These are phyloP conservation scores for Sclerotinia sclerotiorum DNA, from an alignment of 2,329 filamentous ascomycete species.

Conservation along the genomic window DNA sequence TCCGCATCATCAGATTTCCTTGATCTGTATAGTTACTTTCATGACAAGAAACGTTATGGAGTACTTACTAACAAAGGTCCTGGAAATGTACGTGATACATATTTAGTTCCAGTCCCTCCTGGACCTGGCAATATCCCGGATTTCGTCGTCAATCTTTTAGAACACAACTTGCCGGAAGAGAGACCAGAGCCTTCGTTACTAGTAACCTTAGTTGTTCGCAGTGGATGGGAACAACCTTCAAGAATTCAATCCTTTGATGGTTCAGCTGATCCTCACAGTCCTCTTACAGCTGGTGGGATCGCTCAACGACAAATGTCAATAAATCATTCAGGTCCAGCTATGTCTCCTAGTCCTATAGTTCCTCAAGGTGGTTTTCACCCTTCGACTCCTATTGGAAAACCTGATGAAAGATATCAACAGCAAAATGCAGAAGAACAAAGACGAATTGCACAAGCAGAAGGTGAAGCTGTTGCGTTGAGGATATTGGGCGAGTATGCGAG, in stretches of 20 bases:
- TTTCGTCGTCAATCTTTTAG: slow-evolving; percentile 84
- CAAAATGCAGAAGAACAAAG: slow-evolving; percentile 42
- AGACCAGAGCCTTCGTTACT: slow-evolving; percentile 76
- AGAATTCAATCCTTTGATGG: slow-evolving; percentile 29
- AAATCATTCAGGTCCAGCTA: slow-evolving; percentile 48
- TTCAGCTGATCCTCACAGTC: slow-evolving; percentile 36
- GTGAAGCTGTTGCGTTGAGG: slow-evolving; percentile 58
- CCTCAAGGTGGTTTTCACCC: slow-evolving; percentile 41
- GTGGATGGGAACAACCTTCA: slow-evolving; percentile 45
- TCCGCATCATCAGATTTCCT: slow-evolving; percentile 65
- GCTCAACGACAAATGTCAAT: slow-evolving; percentile 50
- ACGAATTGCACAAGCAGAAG: slow-evolving; percentile 46
- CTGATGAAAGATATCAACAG: slow-evolving; percentile 42
- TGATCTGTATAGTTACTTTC: slow-evolving; percentile 84
- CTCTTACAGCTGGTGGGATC: slow-evolving; percentile 41
- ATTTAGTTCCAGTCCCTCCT: slow-evolving; percentile 80
- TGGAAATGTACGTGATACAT: slow-evolving; percentile 81
- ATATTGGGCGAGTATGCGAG: slow-evolving; percentile 62
- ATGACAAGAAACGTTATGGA: slow-evolving; percentile 77
- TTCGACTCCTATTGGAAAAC: slow-evolving; percentile 29
- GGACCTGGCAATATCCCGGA: slow-evolving; percentile 72
- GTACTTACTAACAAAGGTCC: slow-evolving; percentile 77
- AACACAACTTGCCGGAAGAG: slow-evolving; percentile 73
- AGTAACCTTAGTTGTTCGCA: slow-evolving; percentile 80
- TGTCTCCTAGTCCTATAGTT: slow-evolving; percentile 51